Evolutionary conservation across 2,329 filamentous ascomycete genomes (phyloP).

Genomic region (Diplodia corticola): DNA sequence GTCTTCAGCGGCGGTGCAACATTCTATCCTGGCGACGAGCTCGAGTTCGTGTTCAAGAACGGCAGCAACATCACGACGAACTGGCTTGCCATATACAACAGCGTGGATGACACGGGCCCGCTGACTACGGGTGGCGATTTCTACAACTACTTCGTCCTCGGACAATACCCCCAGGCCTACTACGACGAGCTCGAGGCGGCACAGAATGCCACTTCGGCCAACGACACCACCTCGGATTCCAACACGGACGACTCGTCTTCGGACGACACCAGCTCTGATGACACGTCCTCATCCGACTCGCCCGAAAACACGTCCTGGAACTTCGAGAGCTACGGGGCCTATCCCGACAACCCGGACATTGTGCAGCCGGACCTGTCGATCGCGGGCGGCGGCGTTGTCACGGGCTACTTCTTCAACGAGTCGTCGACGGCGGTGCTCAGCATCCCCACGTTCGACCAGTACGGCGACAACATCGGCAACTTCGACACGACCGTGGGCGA

Average conservation of each 20-base stretch:
- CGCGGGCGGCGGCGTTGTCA: constrained; percentile 31
- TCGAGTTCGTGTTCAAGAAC: constrained; percentile 36
- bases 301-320: constrained; percentile 26
- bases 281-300: not conserved
- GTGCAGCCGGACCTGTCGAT: constrained; percentile 29
- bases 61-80: constrained; percentile 27
- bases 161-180: constrained; percentile 27
- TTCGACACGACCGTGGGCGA: constrained; percentile 37
- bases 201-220: not conserved
- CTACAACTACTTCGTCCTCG: constrained; percentile 48
- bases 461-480: constrained; percentile 26
- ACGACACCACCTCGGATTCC: not conserved
- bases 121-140: constrained; percentile 46
- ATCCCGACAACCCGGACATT: constrained; percentile 30
- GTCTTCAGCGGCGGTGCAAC: constrained; percentile 32
- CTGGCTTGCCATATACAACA: constrained; percentile 30
- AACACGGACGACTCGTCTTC: not conserved
- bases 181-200: constrained; percentile 19
- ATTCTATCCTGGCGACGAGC: constrained; percentile 26
- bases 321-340: constrained; percentile 28
- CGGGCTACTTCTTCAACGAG: constrained; percentile 46
- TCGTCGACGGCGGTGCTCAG: constrained; percentile 45
- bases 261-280: not conserved
- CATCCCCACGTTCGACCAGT: constrained; percentile 40
- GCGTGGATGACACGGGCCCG: constrained; percentile 28